Evolutionary conservation across 257 asterid genomes (phyloP).

Genomic region (Capsicum pubescens): DNA sequence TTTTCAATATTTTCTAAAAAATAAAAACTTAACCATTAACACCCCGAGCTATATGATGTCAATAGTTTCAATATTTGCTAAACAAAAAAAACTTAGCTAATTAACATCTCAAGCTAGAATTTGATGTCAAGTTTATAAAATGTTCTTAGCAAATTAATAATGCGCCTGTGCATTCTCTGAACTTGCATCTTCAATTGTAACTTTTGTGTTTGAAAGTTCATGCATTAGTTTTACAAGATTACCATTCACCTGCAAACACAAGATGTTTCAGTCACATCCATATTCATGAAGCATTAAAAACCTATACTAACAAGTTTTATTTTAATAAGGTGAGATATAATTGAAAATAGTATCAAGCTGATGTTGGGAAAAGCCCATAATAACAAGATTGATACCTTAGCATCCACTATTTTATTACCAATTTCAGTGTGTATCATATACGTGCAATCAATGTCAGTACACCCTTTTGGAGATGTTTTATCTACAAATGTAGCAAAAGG

Average conservation of each 20-base stretch:
- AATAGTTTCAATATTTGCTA: too few species aligned
- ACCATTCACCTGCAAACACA: conserved; percentile 80
- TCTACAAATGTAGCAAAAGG: conserved; percentile 47
- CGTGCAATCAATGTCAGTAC: conserved; percentile 80
- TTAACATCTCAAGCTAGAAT: too few species aligned
- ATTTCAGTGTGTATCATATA: conserved; percentile 90
- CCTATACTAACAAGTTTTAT: neutral
- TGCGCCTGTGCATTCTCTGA: too few species aligned
- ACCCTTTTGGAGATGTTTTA: conserved; percentile 83
- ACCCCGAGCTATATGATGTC: too few species aligned
- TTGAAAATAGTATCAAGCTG: neutral
- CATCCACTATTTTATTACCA: conserved; percentile 95
- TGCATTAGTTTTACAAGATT: conserved; percentile 82
- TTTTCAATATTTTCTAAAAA: too few species aligned
- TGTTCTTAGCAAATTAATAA: too few species aligned
- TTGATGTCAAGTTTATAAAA: too few species aligned
- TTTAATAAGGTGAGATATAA: neutral
- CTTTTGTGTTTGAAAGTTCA: conserved; percentile 86
- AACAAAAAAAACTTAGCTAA: too few species aligned
- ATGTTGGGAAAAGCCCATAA: neutral
- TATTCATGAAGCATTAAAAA: conserved; percentile 23
- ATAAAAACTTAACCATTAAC: too few species aligned
- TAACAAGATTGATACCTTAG: conserved; percentile 57
- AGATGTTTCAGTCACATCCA: conserved; percentile 29
- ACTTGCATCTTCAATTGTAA: conserved; percentile 13